Evolutionary conservation across 108 stramenopile species (phyloP).

Genomic region (Nitzschia sp.): DNA sequence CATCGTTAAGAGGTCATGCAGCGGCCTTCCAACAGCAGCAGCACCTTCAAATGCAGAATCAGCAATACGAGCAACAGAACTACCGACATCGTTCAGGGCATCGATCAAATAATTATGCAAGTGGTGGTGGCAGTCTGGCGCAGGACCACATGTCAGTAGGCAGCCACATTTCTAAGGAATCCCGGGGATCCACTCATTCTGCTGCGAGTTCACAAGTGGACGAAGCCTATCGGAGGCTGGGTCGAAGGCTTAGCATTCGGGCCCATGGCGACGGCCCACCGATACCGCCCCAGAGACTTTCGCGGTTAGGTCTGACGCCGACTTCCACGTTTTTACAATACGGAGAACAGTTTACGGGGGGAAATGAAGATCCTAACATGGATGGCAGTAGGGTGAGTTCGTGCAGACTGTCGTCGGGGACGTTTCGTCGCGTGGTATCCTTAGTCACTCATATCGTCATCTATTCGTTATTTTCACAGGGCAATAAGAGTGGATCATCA

Average conservation of each 20-base stretch:
- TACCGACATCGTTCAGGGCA: conserved; percentile 8
- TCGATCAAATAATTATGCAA: not conserved
- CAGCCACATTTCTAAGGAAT: conserved; percentile 2
- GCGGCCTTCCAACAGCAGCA: conserved; percentile 15
- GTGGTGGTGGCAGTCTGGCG: not conserved
- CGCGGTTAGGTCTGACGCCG: conserved; percentile 1
- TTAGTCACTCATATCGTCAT: not conserved
- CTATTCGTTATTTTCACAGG: not conserved
- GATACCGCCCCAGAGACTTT: not conserved
- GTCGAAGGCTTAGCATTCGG: conserved; percentile 36
- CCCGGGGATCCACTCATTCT: not conserved
- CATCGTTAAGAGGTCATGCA: not conserved
- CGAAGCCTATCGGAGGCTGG: conserved; percentile 47
- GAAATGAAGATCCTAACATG: not conserved
- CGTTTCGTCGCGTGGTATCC: not conserved
- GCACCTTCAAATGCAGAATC: conserved; percentile 12
- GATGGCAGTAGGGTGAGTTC: conserved; percentile 5
- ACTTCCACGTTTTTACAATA: conserved; percentile 2
- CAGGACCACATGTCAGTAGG: conserved; percentile 13
- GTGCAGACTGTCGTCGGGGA: no score
- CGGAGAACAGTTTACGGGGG: not conserved
- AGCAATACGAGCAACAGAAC: conserved; percentile 18
- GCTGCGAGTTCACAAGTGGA: conserved; percentile 20
- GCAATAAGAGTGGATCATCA: conserved; percentile 2
- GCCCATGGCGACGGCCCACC: conserved; percentile 28